Base-by-base conservation (phyloP, 352 stramenopile genomes). In the Chrysophaeum taylorii region DNA sequence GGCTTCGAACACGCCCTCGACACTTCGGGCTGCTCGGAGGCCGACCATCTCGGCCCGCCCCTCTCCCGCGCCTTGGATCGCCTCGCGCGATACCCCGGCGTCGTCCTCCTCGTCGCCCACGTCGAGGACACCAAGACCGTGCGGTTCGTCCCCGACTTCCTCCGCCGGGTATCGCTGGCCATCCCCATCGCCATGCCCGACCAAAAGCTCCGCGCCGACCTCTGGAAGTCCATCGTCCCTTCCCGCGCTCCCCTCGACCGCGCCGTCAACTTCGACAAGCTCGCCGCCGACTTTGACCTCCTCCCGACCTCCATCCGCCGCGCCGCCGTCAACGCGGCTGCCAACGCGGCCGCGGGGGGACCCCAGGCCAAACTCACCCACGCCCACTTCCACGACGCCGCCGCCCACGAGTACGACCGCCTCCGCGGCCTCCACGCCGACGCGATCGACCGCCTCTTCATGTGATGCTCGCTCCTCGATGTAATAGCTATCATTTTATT, bases 1-100 rank as follows among this genome's bases (percentile, higher is more conserved):
- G 87, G 86, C 39, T 92, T 93, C 53, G 87, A 93, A 41, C 48
- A 73, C 76, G 85, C 85, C 36, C 90, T 93, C 71, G 87, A 83
- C 48, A 45, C 62, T 25, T 9, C 23, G 35, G 27, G 12, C 1
- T n/a, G 14, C 16, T 41, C 35, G 29, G 57, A 7, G 1, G 39
- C 7, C 33, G 62, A 7, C n/a, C 29, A 68, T 7, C 27, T 60
- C n/a, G 36, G 43, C 15, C 31, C 43, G 31, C 38, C 16, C 7
- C 64, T 75, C 4, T 39, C 67, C 9, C 82, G 85, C 21, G 72
- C 91, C 52, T 77, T 93, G 42, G 84, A 89, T 43, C 75, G 87
- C 70, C 87, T 93, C 75, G 79, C 88, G 70, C 81, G 54, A 36
- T 92, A 90, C 74, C 87, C 84, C 2, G 88, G 87, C 72, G 86